Percentiles rank a stretch among this genome's conserved stretches.
Conservation (phyloP, 163 green algal genomes). For the Coccomyxa subellipsoidea region DNA sequence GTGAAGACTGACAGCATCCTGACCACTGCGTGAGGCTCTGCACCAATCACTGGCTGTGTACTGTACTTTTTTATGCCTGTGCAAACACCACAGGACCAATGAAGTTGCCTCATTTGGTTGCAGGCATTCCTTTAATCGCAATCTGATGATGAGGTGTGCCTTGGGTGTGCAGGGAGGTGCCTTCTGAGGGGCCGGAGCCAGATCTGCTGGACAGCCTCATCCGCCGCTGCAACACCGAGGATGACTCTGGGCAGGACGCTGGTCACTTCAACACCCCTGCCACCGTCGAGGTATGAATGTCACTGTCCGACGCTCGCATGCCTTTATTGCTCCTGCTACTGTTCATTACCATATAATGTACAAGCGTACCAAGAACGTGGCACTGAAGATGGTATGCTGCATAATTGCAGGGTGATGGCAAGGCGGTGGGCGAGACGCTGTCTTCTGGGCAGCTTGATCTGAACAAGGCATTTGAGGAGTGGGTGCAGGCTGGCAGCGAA, state of each 20-base stretch:
- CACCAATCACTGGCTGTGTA: not conserved
- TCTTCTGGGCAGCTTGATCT: not conserved
- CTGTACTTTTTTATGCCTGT: no score
- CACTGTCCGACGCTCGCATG: no score
- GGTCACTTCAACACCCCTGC: not conserved
- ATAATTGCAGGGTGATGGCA: not conserved
- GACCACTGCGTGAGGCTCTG: not conserved
- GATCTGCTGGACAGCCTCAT: not conserved
- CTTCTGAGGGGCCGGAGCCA: not conserved
- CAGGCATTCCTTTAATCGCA: no score
- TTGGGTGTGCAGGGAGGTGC: not conserved
- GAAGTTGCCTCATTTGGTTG: no score
- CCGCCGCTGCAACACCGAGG: not conserved
- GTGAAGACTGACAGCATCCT: not conserved
- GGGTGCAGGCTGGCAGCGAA: not conserved
- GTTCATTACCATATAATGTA: no score
- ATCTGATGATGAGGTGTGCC: no score
- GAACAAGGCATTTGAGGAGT: not conserved
- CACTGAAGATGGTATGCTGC: not conserved
- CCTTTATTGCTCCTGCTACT: no score
- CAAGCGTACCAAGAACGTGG: no score
- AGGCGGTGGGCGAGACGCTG: not conserved
- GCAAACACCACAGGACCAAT: no score
- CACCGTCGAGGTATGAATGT: not conserved
- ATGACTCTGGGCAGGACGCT: not conserved